phyloP scores from a whole-genome alignment of 192 early-diverging fungal species.

The Entrophospora sp. region DNA sequence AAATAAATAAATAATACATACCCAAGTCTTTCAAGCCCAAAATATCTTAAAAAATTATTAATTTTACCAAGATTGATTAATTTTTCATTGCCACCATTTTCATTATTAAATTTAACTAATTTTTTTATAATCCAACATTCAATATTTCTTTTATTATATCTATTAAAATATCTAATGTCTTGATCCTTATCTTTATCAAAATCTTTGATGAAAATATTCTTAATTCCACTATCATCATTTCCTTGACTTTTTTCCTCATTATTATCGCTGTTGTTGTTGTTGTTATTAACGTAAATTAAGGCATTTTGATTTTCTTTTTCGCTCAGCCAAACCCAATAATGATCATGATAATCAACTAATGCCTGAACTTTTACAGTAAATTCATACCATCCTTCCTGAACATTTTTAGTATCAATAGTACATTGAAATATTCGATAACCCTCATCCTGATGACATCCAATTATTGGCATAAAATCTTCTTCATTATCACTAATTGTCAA shows the following conservation, averaged over 20 bases:
- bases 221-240: too few relatives aligned
- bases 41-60: neutral
- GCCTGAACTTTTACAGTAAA: slow-evolving; percentile 1
- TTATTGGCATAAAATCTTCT: neutral
- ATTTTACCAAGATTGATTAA: neutral
- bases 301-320: neutral
- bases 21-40: slow-evolving; percentile 2
- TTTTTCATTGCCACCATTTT: too few relatives aligned
- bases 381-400: slow-evolving; percentile 11
- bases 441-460: neutral
- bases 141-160: neutral
- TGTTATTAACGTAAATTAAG: neutral
- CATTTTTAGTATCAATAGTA: neutral
- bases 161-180: neutral
- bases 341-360: neutral
- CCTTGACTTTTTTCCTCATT: too few relatives aligned
- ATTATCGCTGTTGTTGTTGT: too few relatives aligned
- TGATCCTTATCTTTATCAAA: neutral
- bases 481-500: too few relatives aligned
- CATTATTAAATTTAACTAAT: neutral
- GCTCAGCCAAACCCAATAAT: slow-evolving; percentile 2
- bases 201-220: neutral
- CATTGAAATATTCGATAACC: slow-evolving; percentile 1
- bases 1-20: too few relatives aligned
- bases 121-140: neutral